These are phyloP conservation scores for Suillus clintonianus DNA, from an alignment of 768 basidiomycete genomes.

Conservation along the genomic window DNA sequence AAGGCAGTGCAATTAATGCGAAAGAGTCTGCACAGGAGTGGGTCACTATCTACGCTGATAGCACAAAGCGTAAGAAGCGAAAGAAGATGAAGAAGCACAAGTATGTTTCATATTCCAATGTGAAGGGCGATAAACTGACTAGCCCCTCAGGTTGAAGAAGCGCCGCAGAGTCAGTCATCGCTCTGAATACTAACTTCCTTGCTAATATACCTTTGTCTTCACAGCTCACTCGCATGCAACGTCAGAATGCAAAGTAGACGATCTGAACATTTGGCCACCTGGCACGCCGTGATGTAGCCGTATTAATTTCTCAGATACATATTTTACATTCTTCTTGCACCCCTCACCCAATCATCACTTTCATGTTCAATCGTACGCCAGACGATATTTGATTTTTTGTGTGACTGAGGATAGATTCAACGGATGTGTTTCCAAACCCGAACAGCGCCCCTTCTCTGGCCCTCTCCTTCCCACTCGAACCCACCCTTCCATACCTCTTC, in stretches of 20 bases:
- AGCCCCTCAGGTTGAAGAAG: slow-evolving; percentile 72
- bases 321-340: background rate
- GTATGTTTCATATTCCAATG: slow-evolving; percentile 47
- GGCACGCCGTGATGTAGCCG: background rate
- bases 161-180: slow-evolving; percentile 70
- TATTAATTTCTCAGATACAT: background rate
- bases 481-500: slow-evolving; percentile 62
- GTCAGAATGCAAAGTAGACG: slow-evolving; percentile 29
- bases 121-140: slow-evolving; percentile 6
- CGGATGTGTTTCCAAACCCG: slow-evolving; percentile 56
- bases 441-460: slow-evolving; percentile 67
- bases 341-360: background rate
- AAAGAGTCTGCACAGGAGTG: slow-evolving; percentile 59
- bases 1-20: slow-evolving; percentile 50
- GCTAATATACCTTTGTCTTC: slow-evolving; percentile 19
- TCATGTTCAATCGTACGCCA: background rate
- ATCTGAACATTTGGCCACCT: background rate
- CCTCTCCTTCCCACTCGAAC: slow-evolving; percentile 73
- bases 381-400: background rate
- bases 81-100: slow-evolving; percentile 99
- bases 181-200: background rate
- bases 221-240: slow-evolving; percentile 48
- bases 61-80: slow-evolving; percentile 80
- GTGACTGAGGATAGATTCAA: background rate
- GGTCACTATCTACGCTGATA: slow-evolving; percentile 73